Evolutionary conservation across 306 rosid genomes (phyloP).

Genomic region (Quercus alba): DNA sequence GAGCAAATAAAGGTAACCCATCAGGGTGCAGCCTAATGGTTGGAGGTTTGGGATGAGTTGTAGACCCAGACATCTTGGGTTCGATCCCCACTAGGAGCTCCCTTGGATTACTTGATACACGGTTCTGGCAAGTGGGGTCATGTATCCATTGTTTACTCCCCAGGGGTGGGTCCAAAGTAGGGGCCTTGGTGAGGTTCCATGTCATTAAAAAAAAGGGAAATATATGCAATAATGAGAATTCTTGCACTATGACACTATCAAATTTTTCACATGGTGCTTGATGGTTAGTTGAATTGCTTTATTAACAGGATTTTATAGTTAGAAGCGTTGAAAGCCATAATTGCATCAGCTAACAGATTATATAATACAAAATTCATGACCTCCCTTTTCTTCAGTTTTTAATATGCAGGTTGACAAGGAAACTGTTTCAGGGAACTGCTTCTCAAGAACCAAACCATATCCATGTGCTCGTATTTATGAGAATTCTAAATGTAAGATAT

Average conservation of each 20-base stretch:
- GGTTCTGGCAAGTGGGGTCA: too few relatives aligned
- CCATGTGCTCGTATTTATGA: conserved; percentile 74
- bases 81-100: too few relatives aligned
- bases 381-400: conserved; percentile 39
- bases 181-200: too few relatives aligned
- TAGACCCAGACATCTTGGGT: too few relatives aligned
- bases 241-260: background rate
- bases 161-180: too few relatives aligned
- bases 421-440: conserved; percentile 66
- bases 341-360: background rate
- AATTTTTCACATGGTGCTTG: background rate
- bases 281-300: background rate
- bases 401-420: conserved; percentile 58
- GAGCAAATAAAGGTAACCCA: background rate
- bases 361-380: background rate
- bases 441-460: conserved; percentile 43
- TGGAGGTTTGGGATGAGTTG: too few relatives aligned
- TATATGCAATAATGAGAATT: background rate
- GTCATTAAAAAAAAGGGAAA: too few relatives aligned
- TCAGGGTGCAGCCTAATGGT: too few relatives aligned
- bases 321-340: background rate
- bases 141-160: too few relatives aligned
- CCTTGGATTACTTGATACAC: too few relatives aligned
- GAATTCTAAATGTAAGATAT: conserved; percentile 73
- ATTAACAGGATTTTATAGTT: background rate